Conservation (phyloP, 2,329 filamentous ascomycete genomes). For the Claviceps africana region DNA sequence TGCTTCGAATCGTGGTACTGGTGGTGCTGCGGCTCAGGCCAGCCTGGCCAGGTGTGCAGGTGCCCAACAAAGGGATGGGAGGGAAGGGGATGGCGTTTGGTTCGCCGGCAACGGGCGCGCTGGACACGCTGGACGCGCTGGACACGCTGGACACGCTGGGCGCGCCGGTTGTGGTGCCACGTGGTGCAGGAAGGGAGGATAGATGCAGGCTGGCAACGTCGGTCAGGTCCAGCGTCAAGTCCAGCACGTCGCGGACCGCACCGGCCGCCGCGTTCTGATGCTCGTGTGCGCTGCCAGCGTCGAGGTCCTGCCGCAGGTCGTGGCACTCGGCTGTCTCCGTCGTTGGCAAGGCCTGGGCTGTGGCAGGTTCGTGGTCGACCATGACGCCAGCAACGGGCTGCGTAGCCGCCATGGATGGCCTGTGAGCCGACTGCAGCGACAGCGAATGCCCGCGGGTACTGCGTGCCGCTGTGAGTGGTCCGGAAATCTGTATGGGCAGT, state of each 20-base stretch:
- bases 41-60: constrained; percentile 5
- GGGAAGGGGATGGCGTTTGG: background rate
- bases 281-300: background rate
- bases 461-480: background rate
- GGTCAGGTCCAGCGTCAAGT: no score
- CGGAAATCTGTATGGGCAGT: background rate
- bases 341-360: background rate
- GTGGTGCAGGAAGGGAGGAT: constrained; percentile 15
- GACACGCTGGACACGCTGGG: background rate
- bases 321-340: background rate
- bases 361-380: background rate
- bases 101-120: constrained; percentile 1
- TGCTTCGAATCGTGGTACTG: constrained; percentile 1
- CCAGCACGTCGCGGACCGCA: constrained; percentile 13
- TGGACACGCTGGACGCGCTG: background rate
- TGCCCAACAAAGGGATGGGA: background rate
- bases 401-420: constrained; percentile 3
- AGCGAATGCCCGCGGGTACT: background rate
- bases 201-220: constrained; percentile 15
- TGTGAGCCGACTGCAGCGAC: background rate
- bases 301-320: background rate
- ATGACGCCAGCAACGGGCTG: background rate
- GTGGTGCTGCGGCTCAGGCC: constrained; percentile 5
- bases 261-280: background rate
- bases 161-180: constrained; percentile 9